A percentile compares a stretch with the other conserved stretches of the same genome.
phyloP scores from a whole-genome alignment of 2,329 filamentous ascomycete species.

The Tothia fuscella region DNA sequence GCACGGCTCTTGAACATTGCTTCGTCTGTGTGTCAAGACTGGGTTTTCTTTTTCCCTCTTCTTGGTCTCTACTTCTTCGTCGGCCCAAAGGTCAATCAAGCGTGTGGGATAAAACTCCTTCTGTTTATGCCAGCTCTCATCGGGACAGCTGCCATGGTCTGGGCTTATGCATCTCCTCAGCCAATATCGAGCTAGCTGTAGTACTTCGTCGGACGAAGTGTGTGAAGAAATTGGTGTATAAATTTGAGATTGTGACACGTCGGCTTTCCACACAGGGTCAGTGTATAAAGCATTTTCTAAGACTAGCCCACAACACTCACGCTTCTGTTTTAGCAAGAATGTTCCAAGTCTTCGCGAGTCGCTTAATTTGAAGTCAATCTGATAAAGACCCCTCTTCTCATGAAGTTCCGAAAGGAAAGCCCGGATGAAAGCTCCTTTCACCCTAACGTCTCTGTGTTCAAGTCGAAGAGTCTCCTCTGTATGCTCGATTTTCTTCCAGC shows the following conservation, averaged over 20 bases:
- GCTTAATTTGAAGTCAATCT: background rate
- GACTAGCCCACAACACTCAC: background rate
- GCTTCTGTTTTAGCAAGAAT: background rate
- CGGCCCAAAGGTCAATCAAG: background rate
- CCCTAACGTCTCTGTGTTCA: background rate
- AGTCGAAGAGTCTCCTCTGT: background rate
- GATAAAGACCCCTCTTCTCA: background rate
- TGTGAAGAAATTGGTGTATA: background rate
- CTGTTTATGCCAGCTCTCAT: background rate
- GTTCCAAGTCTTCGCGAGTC: background rate
- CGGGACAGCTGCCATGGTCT: slow-evolving; percentile 7
- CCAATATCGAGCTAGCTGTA: slow-evolving; percentile 12
- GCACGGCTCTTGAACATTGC: too few species aligned
- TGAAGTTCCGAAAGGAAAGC: background rate
- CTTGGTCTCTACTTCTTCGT: background rate
- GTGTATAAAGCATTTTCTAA: background rate
- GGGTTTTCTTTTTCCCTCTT: too few species aligned
- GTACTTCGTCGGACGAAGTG: slow-evolving; percentile 5
- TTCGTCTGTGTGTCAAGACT: too few species aligned
- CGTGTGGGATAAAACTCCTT: background rate
- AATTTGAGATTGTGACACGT: background rate
- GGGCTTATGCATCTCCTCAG: slow-evolving; percentile 13
- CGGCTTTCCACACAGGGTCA: background rate
- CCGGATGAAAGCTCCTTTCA: background rate
- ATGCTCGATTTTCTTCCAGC: background rate